Conservation (phyloP, 306 rosid genomes). For the Gillenia trifoliata region DNA sequence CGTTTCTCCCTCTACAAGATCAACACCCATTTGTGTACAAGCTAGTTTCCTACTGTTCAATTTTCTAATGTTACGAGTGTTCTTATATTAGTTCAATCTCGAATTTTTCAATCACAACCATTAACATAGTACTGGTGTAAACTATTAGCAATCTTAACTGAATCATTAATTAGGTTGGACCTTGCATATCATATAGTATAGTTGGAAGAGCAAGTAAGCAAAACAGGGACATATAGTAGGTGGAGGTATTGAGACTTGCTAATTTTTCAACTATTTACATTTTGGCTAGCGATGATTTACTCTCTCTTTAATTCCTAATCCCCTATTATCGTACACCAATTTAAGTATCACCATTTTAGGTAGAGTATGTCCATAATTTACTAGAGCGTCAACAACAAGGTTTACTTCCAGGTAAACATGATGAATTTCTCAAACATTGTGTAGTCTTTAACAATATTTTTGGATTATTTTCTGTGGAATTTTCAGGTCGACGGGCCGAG, state of each 20-base stretch:
- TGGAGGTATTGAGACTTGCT: not conserved
- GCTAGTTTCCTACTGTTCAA: not conserved
- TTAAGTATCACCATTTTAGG: too few relatives aligned
- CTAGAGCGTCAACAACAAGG: too few relatives aligned
- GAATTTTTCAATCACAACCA: not conserved
- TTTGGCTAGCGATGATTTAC: too few relatives aligned
- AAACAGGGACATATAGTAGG: not conserved
- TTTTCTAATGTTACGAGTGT: not conserved
- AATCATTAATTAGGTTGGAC: not conserved
- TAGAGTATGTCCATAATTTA: too few relatives aligned
- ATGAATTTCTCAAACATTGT: too few relatives aligned
- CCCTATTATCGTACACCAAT: too few relatives aligned
- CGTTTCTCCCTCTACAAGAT: too few relatives aligned
- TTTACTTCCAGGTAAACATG: too few relatives aligned
- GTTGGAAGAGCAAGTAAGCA: not conserved
- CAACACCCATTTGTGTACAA: not conserved
- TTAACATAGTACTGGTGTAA: not conserved
- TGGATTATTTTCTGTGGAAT: too few relatives aligned
- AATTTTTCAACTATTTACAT: not conserved
- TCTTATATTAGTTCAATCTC: not conserved
- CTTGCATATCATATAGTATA: not conserved
- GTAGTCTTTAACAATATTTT: too few relatives aligned
- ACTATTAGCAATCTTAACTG: not conserved
- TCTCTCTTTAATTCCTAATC: too few relatives aligned
- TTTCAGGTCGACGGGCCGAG: too few relatives aligned